Evolutionary conservation across 2,329 filamentous ascomycete genomes (phyloP).

Genomic region (Apiospora sp.): DNA sequence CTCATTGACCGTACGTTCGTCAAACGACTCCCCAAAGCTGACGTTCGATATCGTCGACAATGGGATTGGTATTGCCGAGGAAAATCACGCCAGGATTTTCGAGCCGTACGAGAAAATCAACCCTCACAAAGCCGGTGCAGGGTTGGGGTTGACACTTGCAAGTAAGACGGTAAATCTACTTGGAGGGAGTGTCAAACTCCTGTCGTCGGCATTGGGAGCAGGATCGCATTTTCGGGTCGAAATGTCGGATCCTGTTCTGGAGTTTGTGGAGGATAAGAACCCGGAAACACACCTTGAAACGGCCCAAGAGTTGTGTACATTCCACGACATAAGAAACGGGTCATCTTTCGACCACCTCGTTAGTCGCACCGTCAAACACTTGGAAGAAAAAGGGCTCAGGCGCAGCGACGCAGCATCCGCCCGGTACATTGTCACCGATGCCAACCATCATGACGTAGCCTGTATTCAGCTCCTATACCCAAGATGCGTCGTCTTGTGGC

Average conservation of each 20-base stretch:
- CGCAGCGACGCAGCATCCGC: slow-evolving; percentile 6
- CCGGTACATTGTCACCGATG: slow-evolving; percentile 20
- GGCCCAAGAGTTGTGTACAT: not conserved
- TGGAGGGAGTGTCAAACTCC: slow-evolving; percentile 16
- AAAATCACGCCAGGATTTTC: slow-evolving; percentile 21
- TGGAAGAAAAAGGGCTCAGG: slow-evolving; percentile 23
- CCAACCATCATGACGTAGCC: not conserved
- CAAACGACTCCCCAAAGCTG: not conserved
- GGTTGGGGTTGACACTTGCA: slow-evolving; percentile 26
- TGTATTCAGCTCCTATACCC: slow-evolving; percentile 6
- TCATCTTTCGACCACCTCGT: slow-evolving; percentile 16
- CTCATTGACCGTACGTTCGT: not conserved
- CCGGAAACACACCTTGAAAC: not conserved
- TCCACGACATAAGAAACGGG: slow-evolving; percentile 10
- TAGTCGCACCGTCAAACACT: slow-evolving; percentile 12
- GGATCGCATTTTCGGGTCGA: slow-evolving; percentile 26
- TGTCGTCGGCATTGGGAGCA: slow-evolving; percentile 17
- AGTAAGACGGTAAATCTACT: slow-evolving; percentile 25
- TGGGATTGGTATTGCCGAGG: slow-evolving; percentile 23
- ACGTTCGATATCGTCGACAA: slow-evolving; percentile 26
- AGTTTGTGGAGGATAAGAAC: not conserved
- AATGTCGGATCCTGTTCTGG: slow-evolving; percentile 19
- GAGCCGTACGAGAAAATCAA: slow-evolving; percentile 28
- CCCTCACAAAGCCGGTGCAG: slow-evolving; percentile 24
- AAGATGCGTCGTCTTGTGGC: not conserved